These are phyloP conservation scores for Penicillium waksmanii DNA, from an alignment of 495 filamentous ascomycete species.

Conservation along the genomic window DNA sequence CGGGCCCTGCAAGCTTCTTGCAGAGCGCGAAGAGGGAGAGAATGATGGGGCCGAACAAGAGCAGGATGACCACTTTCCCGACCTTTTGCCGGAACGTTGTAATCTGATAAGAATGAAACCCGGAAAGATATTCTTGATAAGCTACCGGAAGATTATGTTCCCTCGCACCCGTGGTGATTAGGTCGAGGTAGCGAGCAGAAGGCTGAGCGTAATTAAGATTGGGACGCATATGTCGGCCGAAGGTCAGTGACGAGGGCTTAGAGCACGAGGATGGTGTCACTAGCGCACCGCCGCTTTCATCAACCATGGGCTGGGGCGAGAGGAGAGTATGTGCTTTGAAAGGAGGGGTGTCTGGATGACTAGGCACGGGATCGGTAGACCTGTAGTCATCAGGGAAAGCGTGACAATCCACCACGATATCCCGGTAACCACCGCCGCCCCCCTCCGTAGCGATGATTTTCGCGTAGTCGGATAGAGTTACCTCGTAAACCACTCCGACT, in stretches of 20 bases:
- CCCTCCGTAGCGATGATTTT: slow-evolving; percentile 91
- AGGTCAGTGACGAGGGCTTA: slow-evolving; percentile 12
- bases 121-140: slow-evolving; percentile 70
- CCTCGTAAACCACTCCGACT: slow-evolving; percentile 93
- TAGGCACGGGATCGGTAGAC: slow-evolving; percentile 42
- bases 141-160: slow-evolving; percentile 77
- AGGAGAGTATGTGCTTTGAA: slow-evolving; percentile 66
- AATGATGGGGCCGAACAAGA: slow-evolving; percentile 63
- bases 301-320: slow-evolving; percentile 43
- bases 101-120: slow-evolving; percentile 67
- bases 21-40: slow-evolving; percentile 50
- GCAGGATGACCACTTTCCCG: slow-evolving; percentile 63
- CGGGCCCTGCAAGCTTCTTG: slow-evolving; percentile 57
- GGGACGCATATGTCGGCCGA: slow-evolving; percentile 50
- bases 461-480: slow-evolving; percentile 77
- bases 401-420: slow-evolving; percentile 78
- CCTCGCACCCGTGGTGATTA: slow-evolving; percentile 73
- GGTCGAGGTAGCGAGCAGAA: slow-evolving; percentile 76
- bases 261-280: background rate
- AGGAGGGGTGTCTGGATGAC: slow-evolving; percentile 36
- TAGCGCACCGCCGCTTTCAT: slow-evolving; percentile 6
- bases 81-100: slow-evolving; percentile 68
- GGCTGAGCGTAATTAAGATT: slow-evolving; percentile 75
- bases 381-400: slow-evolving; percentile 57
- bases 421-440: slow-evolving; percentile 77